Base-by-base conservation (phyloP, 2,329 filamentous ascomycete genomes). In the Cryphonectria carpinicola region DNA sequence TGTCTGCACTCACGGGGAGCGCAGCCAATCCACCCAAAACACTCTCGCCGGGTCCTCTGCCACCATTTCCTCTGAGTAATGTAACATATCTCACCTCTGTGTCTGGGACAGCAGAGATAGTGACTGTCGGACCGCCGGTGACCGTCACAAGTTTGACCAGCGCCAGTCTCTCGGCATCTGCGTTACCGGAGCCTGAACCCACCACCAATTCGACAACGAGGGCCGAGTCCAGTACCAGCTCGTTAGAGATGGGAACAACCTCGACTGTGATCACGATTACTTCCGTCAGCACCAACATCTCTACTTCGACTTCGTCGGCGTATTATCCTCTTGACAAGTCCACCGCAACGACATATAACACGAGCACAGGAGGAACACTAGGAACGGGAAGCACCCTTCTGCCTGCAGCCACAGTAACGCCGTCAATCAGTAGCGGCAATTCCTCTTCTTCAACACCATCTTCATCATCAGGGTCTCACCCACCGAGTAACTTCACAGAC, bases 401-500 rank as follows among this genome's bases (percentile, higher is more conserved):
- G n/a, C 25, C 43, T 28, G 41, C 19, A 28, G 32, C 3, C 25
- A 52, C 63, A 32, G 13, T 52, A n/a, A 39, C 58, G 3, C 5
- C 35, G 3, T 13, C 22, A 7, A 39, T 10, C 10, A 61, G 19
- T 39, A 13, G 19, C 58, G n/a, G 6, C 22, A 22, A n/a, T 19
- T 49, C 22, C n/a, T 49, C 46, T 39, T 10, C 1, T 39, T 54
- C 46, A 10, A n/a, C 25, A 41, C 4, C 22, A 35, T 39, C 32
- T 6, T 17, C 43, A 10, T 37, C 43, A 13, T 37, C 32, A 10
- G 28, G 7, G 46, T 32, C 43, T 22, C 37, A 25, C n/a, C 46
- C 46, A 46, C n/a, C 52, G 17, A 65, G 46, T 14, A 65, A 65
- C 22, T 65, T 46, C 8, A 65, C 43, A 37, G 35, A n/a, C 8